Conservation (phyloP, 176 grass and related monocot species). For the Triticum turgidum region DNA sequence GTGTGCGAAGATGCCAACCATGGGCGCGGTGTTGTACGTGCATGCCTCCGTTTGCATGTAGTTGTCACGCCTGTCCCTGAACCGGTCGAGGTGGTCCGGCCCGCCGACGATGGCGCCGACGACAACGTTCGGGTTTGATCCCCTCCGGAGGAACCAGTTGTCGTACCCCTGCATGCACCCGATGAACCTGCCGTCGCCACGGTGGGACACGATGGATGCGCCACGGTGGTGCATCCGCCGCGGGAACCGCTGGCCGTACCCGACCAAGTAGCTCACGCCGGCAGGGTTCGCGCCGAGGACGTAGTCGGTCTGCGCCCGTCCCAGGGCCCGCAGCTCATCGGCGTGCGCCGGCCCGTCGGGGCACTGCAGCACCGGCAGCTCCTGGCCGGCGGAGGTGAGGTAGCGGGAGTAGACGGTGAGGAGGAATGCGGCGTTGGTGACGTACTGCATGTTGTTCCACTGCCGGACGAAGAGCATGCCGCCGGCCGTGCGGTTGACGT, state of each 20-base stretch:
- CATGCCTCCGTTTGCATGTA: constrained; percentile 54
- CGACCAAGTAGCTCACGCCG: constrained; percentile 41
- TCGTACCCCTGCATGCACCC: constrained; percentile 56
- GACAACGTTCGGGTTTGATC: constrained; percentile 32
- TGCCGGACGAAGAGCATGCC: constrained; percentile 50
- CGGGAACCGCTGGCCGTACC: constrained; percentile 27
- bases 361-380: background rate
- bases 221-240: constrained; percentile 46
- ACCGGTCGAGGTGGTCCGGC: constrained; percentile 33
- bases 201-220: constrained; percentile 42
- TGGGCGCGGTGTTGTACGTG: constrained; percentile 41
- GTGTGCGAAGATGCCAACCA: constrained; percentile 43
- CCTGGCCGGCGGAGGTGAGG: background rate
- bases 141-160: constrained; percentile 27
- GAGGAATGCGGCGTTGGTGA: constrained; percentile 52
- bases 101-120: constrained; percentile 51
- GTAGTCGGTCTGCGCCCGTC: constrained; percentile 30
- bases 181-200: constrained; percentile 6
- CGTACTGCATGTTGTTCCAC: constrained; percentile 64
- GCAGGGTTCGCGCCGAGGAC: constrained; percentile 33
- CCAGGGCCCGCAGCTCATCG: constrained; percentile 3
- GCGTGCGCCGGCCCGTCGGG: background rate
- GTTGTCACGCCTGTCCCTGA: constrained; percentile 24
- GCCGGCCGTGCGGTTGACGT: constrained; percentile 42
- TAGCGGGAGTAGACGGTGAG: constrained; percentile 42